These are phyloP conservation scores for Debaryomyces coudertii DNA, from an alignment of 1,139 yeast species.

Conservation along the genomic window DNA sequence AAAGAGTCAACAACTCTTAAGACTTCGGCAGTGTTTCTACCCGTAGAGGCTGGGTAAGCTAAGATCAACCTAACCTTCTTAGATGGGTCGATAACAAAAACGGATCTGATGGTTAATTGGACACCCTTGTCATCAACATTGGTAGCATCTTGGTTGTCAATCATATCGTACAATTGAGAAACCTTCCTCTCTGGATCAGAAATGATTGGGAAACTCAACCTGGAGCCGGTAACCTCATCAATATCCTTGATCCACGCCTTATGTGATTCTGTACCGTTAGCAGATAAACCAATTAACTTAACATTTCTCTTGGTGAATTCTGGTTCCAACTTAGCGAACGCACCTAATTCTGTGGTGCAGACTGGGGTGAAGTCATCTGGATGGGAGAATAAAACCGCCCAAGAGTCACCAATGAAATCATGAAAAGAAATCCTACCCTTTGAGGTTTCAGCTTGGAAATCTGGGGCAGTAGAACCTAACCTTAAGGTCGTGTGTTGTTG, in stretches of 20 bases:
- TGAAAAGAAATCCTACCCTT: conserved; percentile 76
- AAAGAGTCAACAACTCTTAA: conserved; percentile 80
- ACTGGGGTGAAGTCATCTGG: conserved; percentile 91
- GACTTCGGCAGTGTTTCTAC: conserved; percentile 87
- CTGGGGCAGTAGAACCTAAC: conserved; percentile 78
- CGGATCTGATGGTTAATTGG: conserved; percentile 81
- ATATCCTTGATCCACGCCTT: conserved; percentile 82
- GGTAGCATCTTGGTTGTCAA: conserved; percentile 81
- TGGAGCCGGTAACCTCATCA: conserved; percentile 71
- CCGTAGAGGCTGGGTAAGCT: conserved; percentile 84
- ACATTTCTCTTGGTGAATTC: conserved; percentile 78
- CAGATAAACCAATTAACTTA: conserved; percentile 78
- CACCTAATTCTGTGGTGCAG: conserved; percentile 89
- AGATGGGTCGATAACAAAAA: conserved; percentile 78
- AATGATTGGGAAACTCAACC: conserved; percentile 73
- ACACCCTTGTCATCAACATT: conserved; percentile 72
- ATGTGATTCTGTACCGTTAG: conserved; percentile 72
- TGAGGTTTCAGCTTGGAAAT: conserved; percentile 74
- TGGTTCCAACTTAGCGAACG: conserved; percentile 80
- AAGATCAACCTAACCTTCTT: conserved; percentile 73
- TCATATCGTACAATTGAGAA: conserved; percentile 75
- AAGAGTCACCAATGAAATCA: conserved; percentile 70
- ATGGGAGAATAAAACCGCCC: conserved; percentile 83
- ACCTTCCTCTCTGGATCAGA: conserved; percentile 76
- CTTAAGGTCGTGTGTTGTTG: conserved; percentile 26